Evolutionary conservation across 495 filamentous ascomycete genomes (phyloP), one percentile per base, ranked within the genome.

Genomic region (Thermothielavioides terrestris): DNA sequence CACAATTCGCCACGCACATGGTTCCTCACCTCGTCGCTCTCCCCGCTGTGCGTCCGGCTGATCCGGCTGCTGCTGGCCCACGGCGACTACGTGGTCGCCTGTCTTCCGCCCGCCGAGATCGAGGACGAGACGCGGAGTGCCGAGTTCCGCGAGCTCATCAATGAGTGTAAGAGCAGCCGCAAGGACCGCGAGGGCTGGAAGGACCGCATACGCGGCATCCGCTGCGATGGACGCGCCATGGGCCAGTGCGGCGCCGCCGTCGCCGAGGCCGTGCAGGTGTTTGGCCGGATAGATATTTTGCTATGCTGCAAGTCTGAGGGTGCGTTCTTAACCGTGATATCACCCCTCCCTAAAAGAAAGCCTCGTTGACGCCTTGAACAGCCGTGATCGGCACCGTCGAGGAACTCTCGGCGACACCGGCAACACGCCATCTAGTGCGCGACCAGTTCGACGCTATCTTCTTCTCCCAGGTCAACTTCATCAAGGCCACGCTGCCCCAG

Each of bases 371-470:
- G 32, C 5, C 31, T 0, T 20, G 3, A 9, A 9, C 48, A 90
- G 88, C 88, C 42, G 77, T 95, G 21, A 77, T 96, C 30, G 92
- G 92, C 50, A 86, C 90, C 11, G 83, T 98, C 11, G 92, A 98
- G 64, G 92, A 98, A 65, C 75, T 96, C 21, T 80, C 80, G 5
- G 82, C 84, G 25, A 79, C 77, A n/a, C 71, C 77, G 6, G 76
- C 83, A 15, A 89, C 86, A 12, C 70, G 82, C 58, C 86, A 85
- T 41, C 73, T 95, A 3, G 85, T 94, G 12, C 81, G 84, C 45
- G 84, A 91, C 59, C 90, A 95, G 64, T 96, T 96, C 68, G 91
- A 96, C 64, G 83, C 82, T 34, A 88, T 92, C 47, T 95, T 91
- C 73, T 96, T 95, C 66, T 88, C 88, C 0, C 88, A 90, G 28